Evolutionary conservation across 1,284 basidiomycete genomes (phyloP).

Genomic region (Cerioporus squamosus): DNA sequence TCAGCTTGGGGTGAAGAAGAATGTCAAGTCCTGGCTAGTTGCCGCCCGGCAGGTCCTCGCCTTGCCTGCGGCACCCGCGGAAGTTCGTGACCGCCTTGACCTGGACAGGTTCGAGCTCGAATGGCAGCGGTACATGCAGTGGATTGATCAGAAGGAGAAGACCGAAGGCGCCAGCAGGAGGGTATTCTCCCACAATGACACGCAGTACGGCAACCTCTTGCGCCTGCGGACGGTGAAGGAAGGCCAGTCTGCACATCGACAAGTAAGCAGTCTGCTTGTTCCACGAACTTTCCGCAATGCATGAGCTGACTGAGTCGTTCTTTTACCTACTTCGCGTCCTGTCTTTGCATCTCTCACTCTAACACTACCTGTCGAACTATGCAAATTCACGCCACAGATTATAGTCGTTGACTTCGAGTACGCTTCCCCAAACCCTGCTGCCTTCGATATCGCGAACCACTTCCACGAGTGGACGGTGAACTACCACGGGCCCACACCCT

Average conservation of each 20-base stretch:
- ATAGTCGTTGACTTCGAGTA: constrained; percentile 98
- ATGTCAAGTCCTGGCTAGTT: constrained; percentile 66
- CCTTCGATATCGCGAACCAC: constrained; percentile 95
- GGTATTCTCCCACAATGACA: constrained; percentile 90
- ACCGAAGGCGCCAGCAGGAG: constrained; percentile 58
- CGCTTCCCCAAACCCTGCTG: constrained; percentile 85
- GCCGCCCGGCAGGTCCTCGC: constrained; percentile 67
- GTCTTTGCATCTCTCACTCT: neutral
- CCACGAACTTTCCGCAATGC: constrained; percentile 6
- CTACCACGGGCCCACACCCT: constrained; percentile 80
- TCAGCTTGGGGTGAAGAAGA: constrained; percentile 63
- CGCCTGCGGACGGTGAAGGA: constrained; percentile 63
- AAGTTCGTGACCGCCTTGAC: constrained; percentile 54
- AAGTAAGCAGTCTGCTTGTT: constrained; percentile 48
- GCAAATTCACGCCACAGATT: constrained; percentile 51
- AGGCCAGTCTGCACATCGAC: constrained; percentile 64
- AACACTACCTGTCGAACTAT: constrained; percentile 7
- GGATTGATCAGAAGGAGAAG: constrained; percentile 67
- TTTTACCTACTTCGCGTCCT: constrained; percentile 1
- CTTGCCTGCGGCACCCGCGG: constrained; percentile 51
- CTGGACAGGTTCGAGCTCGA: constrained; percentile 64
- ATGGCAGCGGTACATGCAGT: constrained; percentile 72
- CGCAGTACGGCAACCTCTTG: constrained; percentile 93
- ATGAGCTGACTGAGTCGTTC: constrained; percentile 8
- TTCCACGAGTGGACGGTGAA: constrained; percentile 96